These are phyloP conservation scores for Fusarium pseudograminearum DNA, from an alignment of 2,329 filamentous ascomycete genomes.

Conservation along the genomic window DNA sequence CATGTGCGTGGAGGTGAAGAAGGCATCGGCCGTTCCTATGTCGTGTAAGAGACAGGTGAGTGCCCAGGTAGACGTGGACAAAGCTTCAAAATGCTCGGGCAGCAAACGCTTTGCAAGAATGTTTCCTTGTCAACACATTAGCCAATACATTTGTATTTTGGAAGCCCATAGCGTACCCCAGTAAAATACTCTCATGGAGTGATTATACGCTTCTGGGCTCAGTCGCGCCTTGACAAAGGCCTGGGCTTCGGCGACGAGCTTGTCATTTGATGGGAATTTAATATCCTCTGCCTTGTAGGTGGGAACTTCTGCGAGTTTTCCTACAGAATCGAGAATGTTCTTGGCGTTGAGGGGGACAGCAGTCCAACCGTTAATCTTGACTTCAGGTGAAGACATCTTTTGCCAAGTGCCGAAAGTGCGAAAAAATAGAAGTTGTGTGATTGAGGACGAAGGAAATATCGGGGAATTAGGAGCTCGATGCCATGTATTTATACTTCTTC, in stretches of 20 bases:
- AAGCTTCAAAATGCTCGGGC: background rate
- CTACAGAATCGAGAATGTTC: background rate
- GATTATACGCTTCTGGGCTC: background rate
- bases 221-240: background rate
- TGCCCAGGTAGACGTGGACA: background rate
- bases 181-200: background rate
- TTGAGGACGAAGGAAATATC: background rate
- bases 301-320: background rate
- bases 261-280: background rate
- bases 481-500: background rate
- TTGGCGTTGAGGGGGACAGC: background rate
- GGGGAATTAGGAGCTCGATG: background rate
- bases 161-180: background rate
- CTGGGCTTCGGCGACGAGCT: background rate
- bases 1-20: background rate
- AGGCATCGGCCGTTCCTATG: background rate
- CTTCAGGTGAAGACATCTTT: background rate
- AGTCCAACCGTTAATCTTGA: background rate
- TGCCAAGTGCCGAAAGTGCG: background rate
- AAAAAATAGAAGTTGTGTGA: background rate
- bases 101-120: background rate
- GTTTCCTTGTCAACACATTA: background rate
- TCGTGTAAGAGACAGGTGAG: background rate
- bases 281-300: background rate
- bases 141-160: no score